Base-by-base conservation (phyloP, 1,284 basidiomycete species). In the Jaminaea rosea region DNA sequence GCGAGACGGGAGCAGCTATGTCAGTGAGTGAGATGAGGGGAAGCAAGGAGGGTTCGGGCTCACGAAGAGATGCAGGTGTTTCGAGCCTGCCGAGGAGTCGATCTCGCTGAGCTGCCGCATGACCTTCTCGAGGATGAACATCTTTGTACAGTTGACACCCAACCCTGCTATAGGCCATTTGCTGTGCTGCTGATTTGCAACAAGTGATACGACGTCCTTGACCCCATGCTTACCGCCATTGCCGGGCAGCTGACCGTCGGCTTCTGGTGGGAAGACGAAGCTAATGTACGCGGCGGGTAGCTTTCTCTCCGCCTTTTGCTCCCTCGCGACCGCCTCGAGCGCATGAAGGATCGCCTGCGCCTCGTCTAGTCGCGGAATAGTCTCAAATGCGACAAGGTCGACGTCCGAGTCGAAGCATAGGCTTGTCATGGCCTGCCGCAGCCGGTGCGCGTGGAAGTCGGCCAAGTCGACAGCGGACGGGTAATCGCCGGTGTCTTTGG, bases 81-180 rank as follows among this genome's bases (percentile, higher is more conserved):
- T 63, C 52, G 52, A 58, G 57, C 15, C 44, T 49, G 21, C 27
- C 34, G 13, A 62, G 53, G 23, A 55, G n/a, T n/a, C n/a, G n/a
- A n/a, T 55, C 1, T 39, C 17, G n/a, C 59, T 60, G 55, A 66
- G 59, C 9, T 52, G 49, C 28, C 59, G 45, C 13, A 55, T 53
- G 15, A 68, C 52, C 49, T 44, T 54, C 11, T 46, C 42, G 8
- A 69, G 44, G 26, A 60, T 51, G 39, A 61, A 57, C 0, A 63
- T 59, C 51, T 69, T 69, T 27, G 67, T 69, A 54, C 67, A 69
- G 50, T 69, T 69, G 55, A 69, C 64, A 23, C 67, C 67, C 24
- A 69, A 46, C 5, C 65, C 67, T 26, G 34, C 24, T 27, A 36
- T 28, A 32, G 26, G 26, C 29, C 27, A 36, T 13, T 48, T 15